Evolutionary conservation across 2,329 filamentous ascomycete genomes (phyloP), one percentile per base, ranked within the genome.

Genomic region (Fusarium piperis): DNA sequence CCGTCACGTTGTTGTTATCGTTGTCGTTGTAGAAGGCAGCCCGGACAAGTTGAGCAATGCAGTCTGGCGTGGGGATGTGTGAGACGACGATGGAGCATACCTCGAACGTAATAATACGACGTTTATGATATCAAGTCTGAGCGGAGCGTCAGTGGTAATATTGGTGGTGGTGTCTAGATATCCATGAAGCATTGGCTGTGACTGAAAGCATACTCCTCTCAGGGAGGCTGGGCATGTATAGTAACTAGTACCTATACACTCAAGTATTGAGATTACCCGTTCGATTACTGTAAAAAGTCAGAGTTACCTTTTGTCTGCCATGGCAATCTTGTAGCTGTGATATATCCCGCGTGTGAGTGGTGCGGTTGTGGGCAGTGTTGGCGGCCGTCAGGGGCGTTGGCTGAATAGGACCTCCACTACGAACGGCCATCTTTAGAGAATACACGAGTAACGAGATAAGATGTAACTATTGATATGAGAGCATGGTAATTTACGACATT

Each of bases 101-200:
- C 55, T 65, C 48, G 33, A 51, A 70, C 55, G 64, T 65, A 33
- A 46, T 68, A 72, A 71, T 67, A 72, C 68, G 74, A 59, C 65
- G 62, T 63, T 73, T 72, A 73, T 68, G 69, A 74, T 76, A 75
- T 75, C 65, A 76, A 66, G 59, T 48, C 36, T 68, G 58, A 64
- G 74, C 62, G 59, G 53, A 67, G 48, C 6, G 30, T 53, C 13
- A 9, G 13, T 33, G 28, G 28, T 53, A 8, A 8, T 12, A 33
- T 32, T 52, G 12, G 48, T 52, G n/a, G 18, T 13, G 8, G 48
- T 33, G 48, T 32, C 26, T 30, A 18, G 11, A 30, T 30, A 28
- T n/a, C 41, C 15, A 36, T 38, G 32, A 28, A 35, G 16, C 52
- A 36, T 26, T 38, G 52, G 13, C 20, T 26, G 52, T 38, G 51